phyloP scores from a whole-genome alignment of 2,329 filamentous ascomycete genomes.

The Didymella keratinophila region DNA sequence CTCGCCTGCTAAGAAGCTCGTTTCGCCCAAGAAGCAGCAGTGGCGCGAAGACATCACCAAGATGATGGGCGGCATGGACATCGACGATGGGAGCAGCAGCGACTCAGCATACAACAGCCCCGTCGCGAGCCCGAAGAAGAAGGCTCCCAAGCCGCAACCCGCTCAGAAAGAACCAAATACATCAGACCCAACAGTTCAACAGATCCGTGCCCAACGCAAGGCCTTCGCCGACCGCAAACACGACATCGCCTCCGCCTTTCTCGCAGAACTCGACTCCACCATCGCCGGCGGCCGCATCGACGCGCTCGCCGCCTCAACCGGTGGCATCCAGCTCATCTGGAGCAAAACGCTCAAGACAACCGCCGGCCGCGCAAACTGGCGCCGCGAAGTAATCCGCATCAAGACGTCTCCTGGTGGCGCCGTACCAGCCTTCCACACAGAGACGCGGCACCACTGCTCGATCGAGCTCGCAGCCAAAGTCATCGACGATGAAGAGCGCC shows the following conservation, averaged over 20 bases:
- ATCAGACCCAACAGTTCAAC: slow-evolving; percentile 26
- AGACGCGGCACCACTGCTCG: slow-evolving; percentile 68
- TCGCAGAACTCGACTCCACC: slow-evolving; percentile 71
- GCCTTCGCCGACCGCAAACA: slow-evolving; percentile 70
- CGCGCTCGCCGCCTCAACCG: slow-evolving; percentile 67
- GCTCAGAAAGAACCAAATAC: slow-evolving; percentile 14
- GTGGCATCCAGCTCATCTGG: slow-evolving; percentile 77
- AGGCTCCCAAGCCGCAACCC: slow-evolving; percentile 5
- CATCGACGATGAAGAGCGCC: slow-evolving; percentile 74
- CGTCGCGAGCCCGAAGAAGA: slow-evolving; percentile 32
- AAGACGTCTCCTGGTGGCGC: slow-evolving; percentile 31
- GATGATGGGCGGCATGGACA: slow-evolving; percentile 36
- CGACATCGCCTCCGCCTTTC: slow-evolving; percentile 68
- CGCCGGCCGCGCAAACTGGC: slow-evolving; percentile 68
- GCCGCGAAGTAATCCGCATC: slow-evolving; percentile 53
- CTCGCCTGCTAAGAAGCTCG: slow-evolving; percentile 46
- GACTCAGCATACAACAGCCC: slow-evolving; percentile 30
- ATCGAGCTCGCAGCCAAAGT: slow-evolving; percentile 93
- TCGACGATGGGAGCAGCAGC: slow-evolving; percentile 36
- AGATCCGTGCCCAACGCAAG: slow-evolving; percentile 54
- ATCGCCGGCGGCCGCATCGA: slow-evolving; percentile 69
- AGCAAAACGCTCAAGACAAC: slow-evolving; percentile 81
- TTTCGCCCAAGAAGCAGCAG: slow-evolving; percentile 48
- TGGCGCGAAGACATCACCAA: slow-evolving; percentile 40
- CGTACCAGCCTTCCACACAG: slow-evolving; percentile 34